Evolutionary conservation across 768 basidiomycete genomes (phyloP), one percentile per base, ranked within the genome.

Genomic region (Kwoniella bestiolae): DNA sequence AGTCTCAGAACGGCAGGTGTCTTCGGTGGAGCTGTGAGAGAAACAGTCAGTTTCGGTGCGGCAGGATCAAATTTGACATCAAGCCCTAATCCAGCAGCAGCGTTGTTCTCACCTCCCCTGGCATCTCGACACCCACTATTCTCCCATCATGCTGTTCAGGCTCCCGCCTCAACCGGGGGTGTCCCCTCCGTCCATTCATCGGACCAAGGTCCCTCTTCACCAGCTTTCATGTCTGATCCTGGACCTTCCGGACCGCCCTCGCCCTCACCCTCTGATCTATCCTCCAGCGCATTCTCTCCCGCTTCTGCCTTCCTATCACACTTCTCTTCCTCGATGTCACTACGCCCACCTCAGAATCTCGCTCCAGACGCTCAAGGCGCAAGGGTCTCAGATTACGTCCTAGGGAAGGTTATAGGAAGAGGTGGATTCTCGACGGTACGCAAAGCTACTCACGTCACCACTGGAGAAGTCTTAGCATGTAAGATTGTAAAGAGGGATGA

Each of bases 381-480:
- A 57, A 74, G 82, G 25, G 84, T 94, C 11, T 84, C 86, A 0
- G 88, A 89, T 9, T 94, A 92, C 76, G 86, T 85, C 6, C 85
- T 96, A 0, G 93, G 91, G 16, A 84, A 84, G 31, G 83, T 90
- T 69, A 86, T 95, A 12, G 93, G 90, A 26, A 84, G 86, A 65
- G 93, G 94, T 8, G 90, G 87, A 6, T 91, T 92, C 78, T 91
- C 91, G 14, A 87, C 87, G 64, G 90, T 95, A 64, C 83, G 90
- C 57, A 86, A 86, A 5, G 93, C 89, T 1, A 86, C 81, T 3
- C 85, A 86, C 8, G 84, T 87, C 6, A 80, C 85, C 3, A 88
- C 89, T 1, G 90, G 88, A 32, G 85, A 85, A 50, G 82, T 87
- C 2, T 87, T 89, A 50, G 93, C 93, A 7, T 88, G 94, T 80